Evolutionary conservation across 73 alveolate genomes (phyloP).

Genomic region (Paramecium caudatum): DNA sequence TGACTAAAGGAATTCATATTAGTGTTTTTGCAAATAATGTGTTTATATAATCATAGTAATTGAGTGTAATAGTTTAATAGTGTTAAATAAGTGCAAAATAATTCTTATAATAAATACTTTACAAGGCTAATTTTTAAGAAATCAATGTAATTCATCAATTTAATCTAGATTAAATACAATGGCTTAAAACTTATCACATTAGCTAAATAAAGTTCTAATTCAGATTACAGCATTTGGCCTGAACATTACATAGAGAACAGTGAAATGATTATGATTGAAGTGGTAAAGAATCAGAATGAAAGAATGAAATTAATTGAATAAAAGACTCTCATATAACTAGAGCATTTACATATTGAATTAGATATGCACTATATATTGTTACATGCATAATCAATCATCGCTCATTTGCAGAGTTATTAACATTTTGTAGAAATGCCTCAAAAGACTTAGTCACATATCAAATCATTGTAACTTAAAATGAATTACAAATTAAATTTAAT

Average conservation of each 20-base stretch:
- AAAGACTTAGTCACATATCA: background rate
- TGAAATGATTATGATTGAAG: background rate
- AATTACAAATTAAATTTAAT: background rate
- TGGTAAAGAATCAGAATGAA: background rate
- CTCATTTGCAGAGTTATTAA: background rate
- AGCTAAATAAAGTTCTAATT: background rate
- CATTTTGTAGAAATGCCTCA: background rate
- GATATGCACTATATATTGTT: background rate
- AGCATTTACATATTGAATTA: background rate
- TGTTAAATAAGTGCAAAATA: background rate
- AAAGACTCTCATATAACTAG: background rate
- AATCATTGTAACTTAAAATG: background rate
- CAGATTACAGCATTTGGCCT: conserved; percentile 50
- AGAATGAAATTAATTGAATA: conserved; percentile 27
- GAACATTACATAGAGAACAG: background rate
- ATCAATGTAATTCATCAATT: background rate
- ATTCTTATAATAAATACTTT: background rate
- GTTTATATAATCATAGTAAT: background rate
- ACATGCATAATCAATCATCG: background rate
- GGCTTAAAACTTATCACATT: background rate
- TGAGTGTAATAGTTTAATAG: background rate
- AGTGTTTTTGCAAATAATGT: background rate
- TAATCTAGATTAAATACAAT: conserved; percentile 7
- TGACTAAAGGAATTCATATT: background rate
- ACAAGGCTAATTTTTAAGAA: background rate